Percentiles rank a stretch among this genome's conserved stretches.
Conservation (phyloP, 371 early-diverging fungal genomes). For the Apophysomyces trapeziformis region DNA sequence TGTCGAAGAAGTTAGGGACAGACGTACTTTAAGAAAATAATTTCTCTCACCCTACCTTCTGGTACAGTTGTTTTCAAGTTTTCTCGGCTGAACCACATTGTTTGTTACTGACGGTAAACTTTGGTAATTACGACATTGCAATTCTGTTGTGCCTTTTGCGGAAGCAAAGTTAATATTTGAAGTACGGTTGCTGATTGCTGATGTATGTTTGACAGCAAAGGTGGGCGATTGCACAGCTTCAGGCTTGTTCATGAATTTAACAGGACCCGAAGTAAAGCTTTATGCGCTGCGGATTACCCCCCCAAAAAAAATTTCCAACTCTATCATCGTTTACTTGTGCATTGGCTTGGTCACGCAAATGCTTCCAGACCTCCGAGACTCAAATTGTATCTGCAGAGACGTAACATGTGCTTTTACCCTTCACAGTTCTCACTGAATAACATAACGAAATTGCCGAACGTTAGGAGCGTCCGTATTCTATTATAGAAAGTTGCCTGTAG, state of each 20-base stretch:
- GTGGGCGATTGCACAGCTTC: neutral
- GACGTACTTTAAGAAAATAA: neutral
- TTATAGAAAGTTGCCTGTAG: too few relatives aligned
- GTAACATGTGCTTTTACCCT: too few relatives aligned
- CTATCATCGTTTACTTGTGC: too few relatives aligned
- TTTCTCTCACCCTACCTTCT: neutral
- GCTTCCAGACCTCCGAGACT: too few relatives aligned
- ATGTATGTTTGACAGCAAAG: neutral
- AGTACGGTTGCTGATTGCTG: neutral
- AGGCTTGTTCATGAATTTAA: neutral
- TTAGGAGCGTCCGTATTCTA: too few relatives aligned
- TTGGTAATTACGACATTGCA: neutral
- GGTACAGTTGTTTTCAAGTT: neutral
- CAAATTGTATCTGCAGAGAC: too few relatives aligned
- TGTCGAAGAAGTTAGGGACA: too few relatives aligned
- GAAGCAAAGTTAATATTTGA: neutral
- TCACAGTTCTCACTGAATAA: too few relatives aligned
- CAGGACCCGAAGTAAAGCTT: too few relatives aligned
- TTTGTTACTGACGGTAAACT: neutral
- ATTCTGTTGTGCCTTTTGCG: neutral
- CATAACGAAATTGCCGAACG: too few relatives aligned
- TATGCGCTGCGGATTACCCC: too few relatives aligned
- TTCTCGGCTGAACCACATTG: neutral
- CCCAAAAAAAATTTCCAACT: neutral
- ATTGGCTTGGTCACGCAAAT: too few relatives aligned